phyloP scores from a whole-genome alignment of 2,329 filamentous ascomycete species.

The Colletotrichum sp. region DNA sequence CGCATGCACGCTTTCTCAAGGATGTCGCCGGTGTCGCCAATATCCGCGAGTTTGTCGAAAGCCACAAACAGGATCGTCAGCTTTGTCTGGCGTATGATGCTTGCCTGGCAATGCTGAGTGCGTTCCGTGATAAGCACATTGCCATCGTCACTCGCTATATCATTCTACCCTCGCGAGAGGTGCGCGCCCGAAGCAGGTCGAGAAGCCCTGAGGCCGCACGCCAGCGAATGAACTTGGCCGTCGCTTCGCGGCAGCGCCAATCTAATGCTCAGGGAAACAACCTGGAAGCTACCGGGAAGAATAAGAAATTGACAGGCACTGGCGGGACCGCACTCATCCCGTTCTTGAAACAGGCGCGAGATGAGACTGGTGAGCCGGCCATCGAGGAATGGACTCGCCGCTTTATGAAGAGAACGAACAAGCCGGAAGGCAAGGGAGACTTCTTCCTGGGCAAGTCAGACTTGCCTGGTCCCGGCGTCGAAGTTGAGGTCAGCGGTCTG shows the following conservation, averaged over 20 bases:
- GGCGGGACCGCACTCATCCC: constrained; percentile 94
- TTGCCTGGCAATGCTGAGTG: constrained; percentile 73
- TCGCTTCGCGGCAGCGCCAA: constrained; percentile 53
- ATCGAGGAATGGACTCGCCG: constrained; percentile 68
- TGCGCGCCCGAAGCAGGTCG: constrained; percentile 67
- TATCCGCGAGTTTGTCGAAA: constrained; percentile 82
- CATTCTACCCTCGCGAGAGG: constrained; percentile 83
- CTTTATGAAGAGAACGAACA: constrained; percentile 61
- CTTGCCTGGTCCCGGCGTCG: constrained; percentile 38
- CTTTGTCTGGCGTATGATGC: constrained; percentile 88
- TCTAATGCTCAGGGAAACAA: constrained; percentile 8
- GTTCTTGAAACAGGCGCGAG: constrained; percentile 93
- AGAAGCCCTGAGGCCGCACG: constrained; percentile 59
- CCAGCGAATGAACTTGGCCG: constrained; percentile 65
- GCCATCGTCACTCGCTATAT: constrained; percentile 97
- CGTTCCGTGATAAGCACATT: constrained; percentile 91
- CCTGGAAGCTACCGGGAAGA: constrained; percentile 34
- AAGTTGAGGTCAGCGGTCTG: constrained; percentile 66
- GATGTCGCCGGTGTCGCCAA: constrained; percentile 83
- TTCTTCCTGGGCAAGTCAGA: constrained; percentile 63
- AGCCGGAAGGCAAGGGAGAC: constrained; percentile 56
- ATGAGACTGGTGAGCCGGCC: constrained; percentile 93
- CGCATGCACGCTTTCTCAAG: constrained; percentile 86
- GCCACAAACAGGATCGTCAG: constrained; percentile 62
- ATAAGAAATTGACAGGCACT: constrained; percentile 79